Conservation (phyloP, 768 basidiomycete genomes). For the Scleroderma citrinum region DNA sequence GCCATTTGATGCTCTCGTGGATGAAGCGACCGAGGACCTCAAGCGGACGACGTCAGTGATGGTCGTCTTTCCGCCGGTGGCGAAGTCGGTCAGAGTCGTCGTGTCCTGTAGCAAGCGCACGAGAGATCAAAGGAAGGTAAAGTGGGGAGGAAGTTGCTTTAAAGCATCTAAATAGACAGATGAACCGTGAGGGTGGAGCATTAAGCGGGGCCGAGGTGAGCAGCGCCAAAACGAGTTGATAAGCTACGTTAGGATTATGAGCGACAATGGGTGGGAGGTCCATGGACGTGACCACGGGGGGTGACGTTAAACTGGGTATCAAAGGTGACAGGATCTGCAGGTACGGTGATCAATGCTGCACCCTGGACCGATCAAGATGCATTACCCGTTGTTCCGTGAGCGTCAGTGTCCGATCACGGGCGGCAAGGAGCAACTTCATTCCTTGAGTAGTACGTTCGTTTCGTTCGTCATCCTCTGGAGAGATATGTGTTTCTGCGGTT, state of each 20-base stretch:
- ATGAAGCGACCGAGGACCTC: slow-evolving; percentile 66
- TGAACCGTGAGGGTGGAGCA: slow-evolving; percentile 26
- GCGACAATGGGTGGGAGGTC: slow-evolving; percentile 64
- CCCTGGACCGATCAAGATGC: not conserved
- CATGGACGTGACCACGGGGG: slow-evolving; percentile 55
- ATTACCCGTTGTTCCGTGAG: slow-evolving; percentile 69
- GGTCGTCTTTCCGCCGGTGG: slow-evolving; percentile 45
- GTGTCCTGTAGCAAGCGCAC: slow-evolving; percentile 63
- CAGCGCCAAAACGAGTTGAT: slow-evolving; percentile 57
- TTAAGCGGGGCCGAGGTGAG: slow-evolving; percentile 36
- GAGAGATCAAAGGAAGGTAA: slow-evolving; percentile 70
- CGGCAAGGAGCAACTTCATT: slow-evolving; percentile 62
- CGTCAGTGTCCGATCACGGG: slow-evolving; percentile 65
- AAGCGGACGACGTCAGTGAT: slow-evolving; percentile 58
- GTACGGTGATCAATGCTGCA: not conserved
- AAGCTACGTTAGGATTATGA: slow-evolving; percentile 63
- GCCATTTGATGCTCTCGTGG: slow-evolving; percentile 61
- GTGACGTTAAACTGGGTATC: slow-evolving; percentile 37
- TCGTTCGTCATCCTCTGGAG: slow-evolving; percentile 47
- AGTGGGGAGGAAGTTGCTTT: slow-evolving; percentile 60
- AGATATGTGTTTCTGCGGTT: slow-evolving; percentile 20
- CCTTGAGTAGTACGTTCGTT: slow-evolving; percentile 56
- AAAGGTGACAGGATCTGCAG: slow-evolving; percentile 47
- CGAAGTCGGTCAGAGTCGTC: slow-evolving; percentile 37
- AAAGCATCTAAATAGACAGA: slow-evolving; percentile 59